These are phyloP conservation scores for Gillenia trifoliata DNA, from an alignment of 306 rosid species.

Conservation along the genomic window DNA sequence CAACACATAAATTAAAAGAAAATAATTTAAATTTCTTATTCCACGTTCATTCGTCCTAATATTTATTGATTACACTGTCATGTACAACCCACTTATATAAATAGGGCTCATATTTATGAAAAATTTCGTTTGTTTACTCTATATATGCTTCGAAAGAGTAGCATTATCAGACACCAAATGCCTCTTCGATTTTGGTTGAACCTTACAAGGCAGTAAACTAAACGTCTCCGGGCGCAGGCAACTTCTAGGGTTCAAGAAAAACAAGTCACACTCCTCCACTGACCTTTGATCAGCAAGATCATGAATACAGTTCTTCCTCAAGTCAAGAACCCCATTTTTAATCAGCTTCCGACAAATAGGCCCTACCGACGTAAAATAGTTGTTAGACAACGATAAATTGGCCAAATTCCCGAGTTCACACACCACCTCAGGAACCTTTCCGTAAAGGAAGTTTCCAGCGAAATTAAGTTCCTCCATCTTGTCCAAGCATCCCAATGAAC, in stretches of 20 bases:
- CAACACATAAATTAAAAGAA: no score
- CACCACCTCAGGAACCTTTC: slow-evolving; percentile 34
- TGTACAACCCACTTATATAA: no score
- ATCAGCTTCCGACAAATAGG: slow-evolving; percentile 30
- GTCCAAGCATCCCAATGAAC: slow-evolving; percentile 37
- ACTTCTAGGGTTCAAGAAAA: slow-evolving; percentile 11
- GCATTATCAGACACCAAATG: no score
- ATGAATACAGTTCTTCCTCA: slow-evolving; percentile 35
- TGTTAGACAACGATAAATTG: slow-evolving; percentile 38
- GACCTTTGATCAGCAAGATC: slow-evolving; percentile 39
- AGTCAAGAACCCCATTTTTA: slow-evolving; percentile 33
- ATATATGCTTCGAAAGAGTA: no score
- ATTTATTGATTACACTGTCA: no score
- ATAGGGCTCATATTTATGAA: no score
- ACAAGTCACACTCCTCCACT: slow-evolving; percentile 19
- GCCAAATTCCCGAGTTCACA: slow-evolving; percentile 29
- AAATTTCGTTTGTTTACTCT: no score
- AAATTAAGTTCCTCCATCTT: slow-evolving; percentile 39
- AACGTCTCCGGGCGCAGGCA: slow-evolving; percentile 21
- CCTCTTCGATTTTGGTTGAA: not conserved
- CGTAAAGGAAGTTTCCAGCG: slow-evolving; percentile 36
- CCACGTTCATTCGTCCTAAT: no score
- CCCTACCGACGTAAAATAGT: slow-evolving; percentile 34
- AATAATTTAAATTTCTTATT: no score
- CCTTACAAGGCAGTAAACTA: slow-evolving; percentile 31